Conservation (phyloP, 192 early-diverging fungal species). For the Paraglomus occultum region DNA sequence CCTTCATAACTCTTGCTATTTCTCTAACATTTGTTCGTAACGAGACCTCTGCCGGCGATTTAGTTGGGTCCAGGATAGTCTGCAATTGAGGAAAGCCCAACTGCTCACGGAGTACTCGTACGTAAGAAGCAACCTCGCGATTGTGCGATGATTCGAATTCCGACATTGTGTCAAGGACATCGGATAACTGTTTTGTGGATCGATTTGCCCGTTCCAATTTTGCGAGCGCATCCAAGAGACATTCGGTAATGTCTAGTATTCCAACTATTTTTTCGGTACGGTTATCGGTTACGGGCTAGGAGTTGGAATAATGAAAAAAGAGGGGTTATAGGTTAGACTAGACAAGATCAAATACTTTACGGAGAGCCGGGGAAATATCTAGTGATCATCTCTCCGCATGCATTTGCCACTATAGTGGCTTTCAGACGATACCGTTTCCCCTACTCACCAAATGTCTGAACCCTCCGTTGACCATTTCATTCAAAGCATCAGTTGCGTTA, state of each 20-base stretch:
- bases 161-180: slow-evolving; percentile 73
- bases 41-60: slow-evolving; percentile 58
- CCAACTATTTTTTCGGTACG: slow-evolving; percentile 74
- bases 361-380: background rate
- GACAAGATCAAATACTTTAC: background rate
- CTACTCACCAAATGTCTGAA: slow-evolving; percentile 69
- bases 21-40: slow-evolving; percentile 68
- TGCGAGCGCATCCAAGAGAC: slow-evolving; percentile 78
- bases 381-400: background rate
- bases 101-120: slow-evolving; percentile 66
- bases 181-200: slow-evolving; percentile 72
- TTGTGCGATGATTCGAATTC: slow-evolving; percentile 65
- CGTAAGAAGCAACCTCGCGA: slow-evolving; percentile 57
- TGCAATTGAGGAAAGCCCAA: slow-evolving; percentile 90
- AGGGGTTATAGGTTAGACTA: too few relatives aligned
- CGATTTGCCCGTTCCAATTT: slow-evolving; percentile 79
- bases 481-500: slow-evolving; percentile 72
- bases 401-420: background rate
- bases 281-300: slow-evolving; percentile 65
- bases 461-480: slow-evolving; percentile 74
- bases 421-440: background rate
- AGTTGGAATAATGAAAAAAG: slow-evolving; percentile 7
- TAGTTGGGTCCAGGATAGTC: slow-evolving; percentile 65
- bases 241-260: slow-evolving; percentile 78
- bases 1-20: slow-evolving; percentile 70